Percentiles rank a stretch among this genome's conserved stretches.
phyloP scores from a whole-genome alignment of 768 basidiomycete species.

The Leucocoprinus sp. region DNA sequence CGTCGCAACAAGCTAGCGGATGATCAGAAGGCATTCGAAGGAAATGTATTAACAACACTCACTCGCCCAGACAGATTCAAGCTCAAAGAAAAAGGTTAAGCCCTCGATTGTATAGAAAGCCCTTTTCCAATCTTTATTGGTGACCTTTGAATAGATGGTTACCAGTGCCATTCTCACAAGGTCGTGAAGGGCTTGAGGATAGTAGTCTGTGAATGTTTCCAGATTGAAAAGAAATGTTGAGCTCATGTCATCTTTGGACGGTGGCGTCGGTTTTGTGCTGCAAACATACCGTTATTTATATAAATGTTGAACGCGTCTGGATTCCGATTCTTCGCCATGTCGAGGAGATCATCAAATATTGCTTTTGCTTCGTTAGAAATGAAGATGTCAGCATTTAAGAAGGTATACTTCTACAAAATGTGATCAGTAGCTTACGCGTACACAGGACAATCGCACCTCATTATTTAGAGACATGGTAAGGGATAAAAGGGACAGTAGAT shows the following conservation, averaged over 20 bases:
- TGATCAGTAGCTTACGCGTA: background rate
- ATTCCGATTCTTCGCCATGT: slow-evolving; percentile 23
- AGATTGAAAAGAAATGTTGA: slow-evolving; percentile 1
- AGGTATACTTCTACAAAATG: slow-evolving; percentile 21
- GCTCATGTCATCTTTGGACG: background rate
- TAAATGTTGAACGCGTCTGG: slow-evolving; percentile 27
- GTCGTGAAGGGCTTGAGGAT: slow-evolving; percentile 24
- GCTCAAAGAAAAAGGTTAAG: slow-evolving; percentile 24
- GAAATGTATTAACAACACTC: slow-evolving; percentile 3
- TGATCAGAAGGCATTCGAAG: background rate
- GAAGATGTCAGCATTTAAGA: slow-evolving; percentile 21
- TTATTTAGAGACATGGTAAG: background rate
- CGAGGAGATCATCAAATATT: slow-evolving; percentile 20
- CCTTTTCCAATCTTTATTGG: slow-evolving; percentile 25
- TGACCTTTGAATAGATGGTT: slow-evolving; percentile 23
- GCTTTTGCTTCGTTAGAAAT: slow-evolving; percentile 23
- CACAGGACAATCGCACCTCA: background rate
- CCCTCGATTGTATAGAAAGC: slow-evolving; percentile 26
- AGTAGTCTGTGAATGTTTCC: slow-evolving; percentile 22
- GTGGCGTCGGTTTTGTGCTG: background rate
- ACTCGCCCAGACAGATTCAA: slow-evolving; percentile 25
- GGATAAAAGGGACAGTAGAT: background rate
- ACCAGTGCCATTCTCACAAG: slow-evolving; percentile 25
- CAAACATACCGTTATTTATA: slow-evolving; percentile 25
- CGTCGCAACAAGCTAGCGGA: slow-evolving; percentile 25